These are phyloP conservation scores for Populus trichocarpa DNA, from an alignment of 441 rosid species.

Conservation along the genomic window DNA sequence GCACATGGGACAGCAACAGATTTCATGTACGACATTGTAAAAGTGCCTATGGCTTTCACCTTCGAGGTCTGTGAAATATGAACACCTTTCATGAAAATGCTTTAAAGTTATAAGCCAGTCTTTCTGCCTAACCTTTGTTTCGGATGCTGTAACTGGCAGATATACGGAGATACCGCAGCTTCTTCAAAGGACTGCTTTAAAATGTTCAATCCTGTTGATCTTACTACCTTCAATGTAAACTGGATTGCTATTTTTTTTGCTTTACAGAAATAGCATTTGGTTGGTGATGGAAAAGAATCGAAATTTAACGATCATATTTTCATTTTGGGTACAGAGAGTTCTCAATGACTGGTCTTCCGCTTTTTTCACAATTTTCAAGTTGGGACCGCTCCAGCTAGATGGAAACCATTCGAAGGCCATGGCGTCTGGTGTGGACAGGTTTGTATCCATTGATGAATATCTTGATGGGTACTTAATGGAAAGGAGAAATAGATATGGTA, in stretches of 20 bases:
- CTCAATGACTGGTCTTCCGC: slow-evolving; percentile 95
- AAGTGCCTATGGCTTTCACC: slow-evolving; percentile 96
- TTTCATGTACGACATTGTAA: slow-evolving; percentile 80
- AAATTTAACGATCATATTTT: neutral
- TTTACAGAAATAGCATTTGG: neutral
- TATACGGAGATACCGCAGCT: slow-evolving; percentile 69
- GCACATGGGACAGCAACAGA: slow-evolving; percentile 99
- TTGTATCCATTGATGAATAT: slow-evolving; percentile 95
- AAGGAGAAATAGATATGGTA: slow-evolving; percentile 78
- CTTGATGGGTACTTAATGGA: slow-evolving; percentile 90
- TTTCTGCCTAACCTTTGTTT: slow-evolving; percentile 9
- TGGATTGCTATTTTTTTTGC: neutral
- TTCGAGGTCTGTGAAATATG: slow-evolving; percentile 69
- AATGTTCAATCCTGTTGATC: slow-evolving; percentile 90
- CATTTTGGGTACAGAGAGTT: slow-evolving; percentile 63
- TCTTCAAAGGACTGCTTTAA: slow-evolving; percentile 82
- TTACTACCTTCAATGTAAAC: slow-evolving; percentile 66
- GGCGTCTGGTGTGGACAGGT: slow-evolving; percentile 40
- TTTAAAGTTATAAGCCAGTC: neutral
- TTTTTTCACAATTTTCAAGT: slow-evolving; percentile 68
- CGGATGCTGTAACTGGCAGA: slow-evolving; percentile 38
- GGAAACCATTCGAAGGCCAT: slow-evolving; percentile 40
- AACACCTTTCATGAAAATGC: slow-evolving; percentile 8
- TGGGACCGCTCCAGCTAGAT: slow-evolving; percentile 51
- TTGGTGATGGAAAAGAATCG: neutral